Base-by-base conservation (phyloP, 2,329 filamentous ascomycete genomes). In the Cladosporium sp. region DNA sequence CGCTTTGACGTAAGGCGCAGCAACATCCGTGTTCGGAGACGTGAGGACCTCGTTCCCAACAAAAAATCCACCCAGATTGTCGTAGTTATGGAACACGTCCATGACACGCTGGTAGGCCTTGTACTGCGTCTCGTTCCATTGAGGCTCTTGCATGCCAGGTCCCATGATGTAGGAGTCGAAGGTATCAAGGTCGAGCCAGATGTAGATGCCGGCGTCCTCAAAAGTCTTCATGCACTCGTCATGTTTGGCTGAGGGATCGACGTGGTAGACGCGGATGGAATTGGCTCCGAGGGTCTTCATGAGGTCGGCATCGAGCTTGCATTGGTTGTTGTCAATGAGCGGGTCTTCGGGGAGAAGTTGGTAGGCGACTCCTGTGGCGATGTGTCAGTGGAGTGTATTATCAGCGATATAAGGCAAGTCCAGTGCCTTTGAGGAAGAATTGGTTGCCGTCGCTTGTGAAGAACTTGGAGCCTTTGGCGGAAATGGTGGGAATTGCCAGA, bases 11-110 rank as follows among this genome's bases (percentile, higher is more conserved):
- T 85, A 95, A 2, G 89, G 88, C 7, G 89, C 89, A 27, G 86
- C 85, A 20, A 70, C 65, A n/a, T 78, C 79, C 53, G 78, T 75
- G 44, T 76, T 59, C 65, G 69, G 62, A 40, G 72, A 74, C 36
- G 85, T 86, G 61, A 95, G 65, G 38, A 93, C 86, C 68, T 96
- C 90, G 64, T 96, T 96, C 57, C 89, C 91, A 53, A 96, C 79
- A 61, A 95, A 92, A 68, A 93, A 87, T 40, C 88, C 89, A 9
- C 89, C 82, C 1, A 87, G 78, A 67, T 95, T 95, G 69, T 90
- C 80, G 66, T 86, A 95, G 43, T 77, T 70, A 39, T 86, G 80
- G 69, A 93, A 92, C 29, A 81, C 78, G 64, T 95, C 89, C 74
- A 93, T 81, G 58, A 91, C 87, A 45, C 77, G 77, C 41, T 79